These are phyloP conservation scores for Teunomyces cretensis DNA, from an alignment of 805 yeast genomes.

Conservation along the genomic window DNA sequence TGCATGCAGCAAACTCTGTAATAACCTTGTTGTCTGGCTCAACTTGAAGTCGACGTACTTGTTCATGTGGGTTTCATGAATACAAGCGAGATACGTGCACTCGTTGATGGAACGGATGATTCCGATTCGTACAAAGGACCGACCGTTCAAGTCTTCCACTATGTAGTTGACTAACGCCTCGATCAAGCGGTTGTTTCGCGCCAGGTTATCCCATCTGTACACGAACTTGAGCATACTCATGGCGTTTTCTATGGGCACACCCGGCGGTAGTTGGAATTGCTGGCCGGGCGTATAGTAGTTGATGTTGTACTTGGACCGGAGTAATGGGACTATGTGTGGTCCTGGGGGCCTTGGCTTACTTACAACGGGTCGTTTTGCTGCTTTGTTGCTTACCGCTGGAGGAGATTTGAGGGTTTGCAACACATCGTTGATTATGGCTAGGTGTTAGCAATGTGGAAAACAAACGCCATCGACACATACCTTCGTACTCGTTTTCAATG, in stretches of 20 bases:
- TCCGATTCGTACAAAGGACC: neutral
- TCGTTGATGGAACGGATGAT: slow-evolving; percentile 1
- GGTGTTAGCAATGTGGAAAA: neutral
- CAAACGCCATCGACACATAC: neutral
- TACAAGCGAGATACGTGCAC: neutral
- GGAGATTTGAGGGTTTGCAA: neutral
- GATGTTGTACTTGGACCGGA: neutral
- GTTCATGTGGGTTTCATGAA: neutral
- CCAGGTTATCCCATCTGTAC: slow-evolving; percentile 1
- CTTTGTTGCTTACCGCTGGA: neutral
- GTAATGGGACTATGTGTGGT: neutral
- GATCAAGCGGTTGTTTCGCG: neutral
- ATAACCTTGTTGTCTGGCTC: neutral
- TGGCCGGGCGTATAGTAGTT: neutral
- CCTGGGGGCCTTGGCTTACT: slow-evolving; percentile 1
- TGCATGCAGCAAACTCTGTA: neutral
- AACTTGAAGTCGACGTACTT: slow-evolving; percentile 1
- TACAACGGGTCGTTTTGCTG: neutral
- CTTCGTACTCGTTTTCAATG: neutral
- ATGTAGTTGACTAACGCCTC: neutral
- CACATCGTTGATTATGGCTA: neutral
- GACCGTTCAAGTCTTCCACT: neutral
- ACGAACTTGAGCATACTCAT: slow-evolving; percentile 1
- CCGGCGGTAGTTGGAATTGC: neutral
- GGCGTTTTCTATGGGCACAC: neutral